A percentile compares a stretch with the other conserved stretches of the same genome.
Conservation (phyloP, 1,284 basidiomycete species). For the Cutaneotrichosporon sp. region DNA sequence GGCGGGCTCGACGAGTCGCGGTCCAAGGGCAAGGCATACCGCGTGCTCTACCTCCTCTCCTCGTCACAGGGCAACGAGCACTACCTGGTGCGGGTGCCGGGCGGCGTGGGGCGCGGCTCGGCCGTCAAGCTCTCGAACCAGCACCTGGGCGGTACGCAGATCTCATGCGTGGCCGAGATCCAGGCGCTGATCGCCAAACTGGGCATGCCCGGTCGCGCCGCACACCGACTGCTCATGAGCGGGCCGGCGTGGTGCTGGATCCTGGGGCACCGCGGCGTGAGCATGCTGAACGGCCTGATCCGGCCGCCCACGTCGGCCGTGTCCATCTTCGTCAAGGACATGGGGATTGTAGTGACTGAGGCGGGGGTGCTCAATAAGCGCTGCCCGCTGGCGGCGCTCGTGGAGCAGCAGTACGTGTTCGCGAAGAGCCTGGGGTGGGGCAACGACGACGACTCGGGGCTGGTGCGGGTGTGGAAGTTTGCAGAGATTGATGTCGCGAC, state of each 20-base stretch:
- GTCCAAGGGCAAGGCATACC: constrained; percentile 11
- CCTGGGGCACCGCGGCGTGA: constrained; percentile 24
- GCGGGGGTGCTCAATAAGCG: constrained; percentile 10
- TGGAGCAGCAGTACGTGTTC: constrained; percentile 22
- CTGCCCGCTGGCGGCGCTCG: constrained; percentile 17
- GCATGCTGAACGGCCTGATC: constrained; percentile 26
- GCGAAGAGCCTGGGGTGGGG: constrained; percentile 25
- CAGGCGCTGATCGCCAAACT: constrained; percentile 32
- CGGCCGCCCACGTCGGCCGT: constrained; percentile 22
- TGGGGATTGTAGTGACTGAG: constrained; percentile 27
- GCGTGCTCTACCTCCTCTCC: constrained; percentile 31
- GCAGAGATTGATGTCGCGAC: constrained; percentile 1
- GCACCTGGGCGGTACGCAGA: constrained; percentile 25
- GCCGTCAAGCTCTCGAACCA: constrained; percentile 29
- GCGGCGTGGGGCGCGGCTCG: constrained; percentile 28
- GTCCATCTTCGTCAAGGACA: constrained; percentile 25
- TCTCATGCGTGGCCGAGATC: constrained; percentile 33
- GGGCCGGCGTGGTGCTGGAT: constrained; percentile 23
- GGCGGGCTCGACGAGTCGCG: constrained; percentile 24
- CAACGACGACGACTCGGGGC: constrained; percentile 26
- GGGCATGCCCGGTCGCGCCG: constrained; percentile 25
- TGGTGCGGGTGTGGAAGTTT: constrained; percentile 13
- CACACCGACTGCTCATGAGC: constrained; percentile 17
- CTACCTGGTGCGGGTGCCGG: constrained; percentile 22
- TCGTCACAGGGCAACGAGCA: constrained; percentile 17